phyloP scores from a whole-genome alignment of 2,329 filamentous ascomycete species.

The Dothideomycetidae sp. region DNA sequence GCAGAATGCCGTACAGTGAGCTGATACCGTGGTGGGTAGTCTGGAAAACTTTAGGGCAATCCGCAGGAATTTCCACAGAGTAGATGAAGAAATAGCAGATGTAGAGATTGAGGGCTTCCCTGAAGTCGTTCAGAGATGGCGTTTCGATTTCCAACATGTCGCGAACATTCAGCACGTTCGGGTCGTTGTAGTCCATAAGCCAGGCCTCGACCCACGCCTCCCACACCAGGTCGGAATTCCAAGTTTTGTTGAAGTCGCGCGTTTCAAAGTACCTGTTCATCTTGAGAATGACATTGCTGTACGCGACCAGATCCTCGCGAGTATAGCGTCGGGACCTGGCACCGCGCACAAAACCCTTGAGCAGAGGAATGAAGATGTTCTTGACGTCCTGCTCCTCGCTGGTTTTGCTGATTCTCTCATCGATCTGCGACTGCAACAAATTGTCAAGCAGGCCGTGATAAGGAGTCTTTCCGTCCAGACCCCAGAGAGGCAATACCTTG shows the following conservation, averaged over 20 bases:
- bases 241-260: constrained; percentile 35
- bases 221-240: constrained; percentile 32
- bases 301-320: constrained; percentile 30
- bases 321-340: constrained; percentile 33
- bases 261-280: constrained; percentile 38
- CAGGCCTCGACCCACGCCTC: constrained; percentile 34
- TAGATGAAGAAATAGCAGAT: constrained; percentile 35
- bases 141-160: constrained; percentile 23
- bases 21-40: constrained; percentile 43
- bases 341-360: constrained; percentile 37
- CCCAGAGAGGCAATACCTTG: constrained; percentile 41
- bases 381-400: constrained; percentile 33
- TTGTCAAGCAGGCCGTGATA: constrained; percentile 42
- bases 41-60: constrained; percentile 40
- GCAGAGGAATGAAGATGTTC: constrained; percentile 39
- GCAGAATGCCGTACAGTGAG: constrained; percentile 41
- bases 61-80: constrained; percentile 34
- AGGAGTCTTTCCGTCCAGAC: constrained; percentile 38
- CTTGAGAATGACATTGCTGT: constrained; percentile 35
- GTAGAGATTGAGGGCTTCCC: constrained; percentile 22
- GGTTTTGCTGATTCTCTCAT: constrained; percentile 31
- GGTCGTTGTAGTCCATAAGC: constrained; percentile 30
- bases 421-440: constrained; percentile 37
- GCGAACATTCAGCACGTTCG: constrained; percentile 20
- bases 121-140: constrained; percentile 22